A percentile compares a stretch with the other conserved stretches of the same genome.
Conservation (phyloP, 306 rosid species). For the Acacia acuminata region DNA sequence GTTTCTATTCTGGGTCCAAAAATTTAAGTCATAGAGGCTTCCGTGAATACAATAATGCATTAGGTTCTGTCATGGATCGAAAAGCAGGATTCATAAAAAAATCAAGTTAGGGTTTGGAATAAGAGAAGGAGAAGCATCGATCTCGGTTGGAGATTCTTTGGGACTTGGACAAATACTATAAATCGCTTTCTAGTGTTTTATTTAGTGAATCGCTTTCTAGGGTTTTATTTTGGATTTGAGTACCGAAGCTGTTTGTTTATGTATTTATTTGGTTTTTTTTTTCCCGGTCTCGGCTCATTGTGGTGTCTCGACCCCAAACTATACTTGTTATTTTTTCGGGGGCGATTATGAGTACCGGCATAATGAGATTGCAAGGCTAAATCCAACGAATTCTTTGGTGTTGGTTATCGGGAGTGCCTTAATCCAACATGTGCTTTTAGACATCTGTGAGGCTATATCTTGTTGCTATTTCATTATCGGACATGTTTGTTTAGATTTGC, state of each 20-base stretch:
- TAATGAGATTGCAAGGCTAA: conserved; percentile 80
- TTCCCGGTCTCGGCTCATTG: not conserved
- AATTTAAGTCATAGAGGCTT: no score
- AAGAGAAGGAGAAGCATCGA: no score
- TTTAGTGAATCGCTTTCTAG: not conserved
- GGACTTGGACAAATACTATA: no score
- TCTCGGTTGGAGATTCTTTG: no score
- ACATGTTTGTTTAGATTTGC: not conserved
- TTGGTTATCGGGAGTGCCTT: conserved; percentile 81
- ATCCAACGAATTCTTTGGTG: conserved; percentile 92
- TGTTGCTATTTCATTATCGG: not conserved
- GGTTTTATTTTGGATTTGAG: not conserved
- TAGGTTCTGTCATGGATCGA: no score
- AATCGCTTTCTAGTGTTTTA: no score
- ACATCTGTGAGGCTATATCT: conserved; percentile 67
- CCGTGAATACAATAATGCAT: no score
- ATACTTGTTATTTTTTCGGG: conserved; percentile 48
- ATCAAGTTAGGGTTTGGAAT: no score
- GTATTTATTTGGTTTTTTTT: not conserved
- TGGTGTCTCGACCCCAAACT: not conserved
- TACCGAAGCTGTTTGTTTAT: not conserved
- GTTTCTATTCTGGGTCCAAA: no score
- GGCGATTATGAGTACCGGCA: conserved; percentile 85
- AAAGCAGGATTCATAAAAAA: no score
- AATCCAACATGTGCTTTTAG: conserved; percentile 83